phyloP scores from a whole-genome alignment of 768 basidiomycete genomes.

The Clitopilus hobsonii region DNA sequence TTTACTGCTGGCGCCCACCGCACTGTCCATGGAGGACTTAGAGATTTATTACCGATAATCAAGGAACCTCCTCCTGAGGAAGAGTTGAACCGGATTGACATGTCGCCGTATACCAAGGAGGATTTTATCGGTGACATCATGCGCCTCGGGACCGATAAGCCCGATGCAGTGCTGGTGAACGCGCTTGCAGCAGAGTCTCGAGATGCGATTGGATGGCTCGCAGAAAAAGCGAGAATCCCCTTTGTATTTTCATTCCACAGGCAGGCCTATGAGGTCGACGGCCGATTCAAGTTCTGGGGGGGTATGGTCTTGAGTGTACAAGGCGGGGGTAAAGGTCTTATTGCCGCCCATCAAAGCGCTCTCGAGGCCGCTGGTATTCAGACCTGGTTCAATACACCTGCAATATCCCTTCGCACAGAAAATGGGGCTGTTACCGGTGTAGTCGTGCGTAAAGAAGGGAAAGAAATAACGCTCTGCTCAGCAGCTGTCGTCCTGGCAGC shows the following conservation, averaged over 20 bases:
- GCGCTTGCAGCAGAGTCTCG: constrained; percentile 53
- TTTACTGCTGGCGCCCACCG: constrained; percentile 70
- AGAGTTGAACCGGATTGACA: constrained; percentile 40
- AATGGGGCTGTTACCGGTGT: constrained; percentile 41
- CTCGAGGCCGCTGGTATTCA: constrained; percentile 46
- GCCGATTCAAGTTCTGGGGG: constrained; percentile 67
- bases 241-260: constrained; percentile 60
- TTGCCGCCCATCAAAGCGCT: constrained; percentile 47
- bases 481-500: constrained; percentile 55
- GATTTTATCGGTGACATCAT: constrained; percentile 57
- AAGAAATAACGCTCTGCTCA: constrained; percentile 29
- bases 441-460: constrained; percentile 33
- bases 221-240: constrained; percentile 41
- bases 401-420: constrained; percentile 31
- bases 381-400: constrained; percentile 54
- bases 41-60: constrained; percentile 54
- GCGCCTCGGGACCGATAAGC: constrained; percentile 48
- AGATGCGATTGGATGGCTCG: constrained; percentile 54
- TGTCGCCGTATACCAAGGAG: constrained; percentile 52
- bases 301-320: constrained; percentile 59
- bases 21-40: constrained; percentile 57
- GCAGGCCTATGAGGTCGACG: constrained; percentile 63
- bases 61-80: constrained; percentile 39
- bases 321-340: constrained; percentile 66
- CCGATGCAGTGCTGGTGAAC: constrained; percentile 44